Percentiles rank a stretch among this genome's conserved stretches.
Evolutionary conservation across 208 protist genomes (phyloP).

Genomic region (Leishmania major): DNA sequence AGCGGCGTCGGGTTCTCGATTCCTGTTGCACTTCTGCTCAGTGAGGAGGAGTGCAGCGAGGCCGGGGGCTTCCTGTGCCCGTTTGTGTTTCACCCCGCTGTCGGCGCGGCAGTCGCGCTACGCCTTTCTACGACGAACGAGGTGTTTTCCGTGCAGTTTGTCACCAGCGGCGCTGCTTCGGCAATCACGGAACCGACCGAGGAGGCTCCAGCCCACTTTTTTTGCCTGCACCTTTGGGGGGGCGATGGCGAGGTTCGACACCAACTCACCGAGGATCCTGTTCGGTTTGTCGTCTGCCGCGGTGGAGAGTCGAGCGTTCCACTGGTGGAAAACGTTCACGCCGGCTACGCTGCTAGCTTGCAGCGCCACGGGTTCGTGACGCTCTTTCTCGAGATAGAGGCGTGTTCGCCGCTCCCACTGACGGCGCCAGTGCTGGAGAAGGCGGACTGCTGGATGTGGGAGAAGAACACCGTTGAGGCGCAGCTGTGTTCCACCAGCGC

Average conservation of each 20-base stretch:
- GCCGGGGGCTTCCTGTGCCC: conserved; percentile 40
- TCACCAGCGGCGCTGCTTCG: conserved; percentile 39
- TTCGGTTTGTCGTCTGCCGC: conserved; percentile 38
- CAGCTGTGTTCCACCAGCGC: conserved; percentile 44
- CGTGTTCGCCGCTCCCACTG: conserved; percentile 14
- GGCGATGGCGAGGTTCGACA: conserved; percentile 17
- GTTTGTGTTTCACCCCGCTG: conserved; percentile 53
- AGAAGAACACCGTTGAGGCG: conserved; percentile 42
- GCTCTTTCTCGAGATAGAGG: conserved; percentile 25
- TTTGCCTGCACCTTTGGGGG: conserved; percentile 23
- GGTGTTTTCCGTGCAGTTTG: conserved; percentile 34
- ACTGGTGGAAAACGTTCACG: conserved; percentile 30
- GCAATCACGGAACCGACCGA: background rate
- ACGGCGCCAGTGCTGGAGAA: conserved; percentile 32
- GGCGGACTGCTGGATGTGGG: conserved; percentile 64
- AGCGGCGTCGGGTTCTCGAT: conserved; percentile 29
- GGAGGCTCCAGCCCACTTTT: conserved; percentile 9
- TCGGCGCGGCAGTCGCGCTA: conserved; percentile 54
- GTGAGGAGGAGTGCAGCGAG: conserved; percentile 41
- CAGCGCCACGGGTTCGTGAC: conserved; percentile 30
- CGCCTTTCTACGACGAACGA: conserved; percentile 25
- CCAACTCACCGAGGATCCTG: conserved; percentile 22
- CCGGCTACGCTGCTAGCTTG: conserved; percentile 32
- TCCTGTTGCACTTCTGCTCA: conserved; percentile 38
- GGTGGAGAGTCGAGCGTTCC: conserved; percentile 30